phyloP scores from a whole-genome alignment of 1,139 yeast genomes.

The Candida tetrigidarum region DNA sequence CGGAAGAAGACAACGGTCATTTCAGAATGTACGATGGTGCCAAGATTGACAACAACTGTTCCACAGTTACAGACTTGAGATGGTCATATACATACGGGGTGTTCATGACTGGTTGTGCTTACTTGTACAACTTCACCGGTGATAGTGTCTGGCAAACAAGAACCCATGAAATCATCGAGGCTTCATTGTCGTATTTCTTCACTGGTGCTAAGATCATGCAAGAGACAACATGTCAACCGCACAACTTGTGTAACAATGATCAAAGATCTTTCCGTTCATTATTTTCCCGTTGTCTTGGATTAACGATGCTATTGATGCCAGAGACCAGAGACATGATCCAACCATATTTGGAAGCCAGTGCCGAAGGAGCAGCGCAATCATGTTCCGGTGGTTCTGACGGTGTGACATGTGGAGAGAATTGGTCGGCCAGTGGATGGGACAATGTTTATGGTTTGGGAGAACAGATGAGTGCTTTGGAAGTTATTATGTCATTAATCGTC shows the following conservation, averaged over 20 bases:
- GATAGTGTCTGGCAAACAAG: slow-evolving; percentile 61
- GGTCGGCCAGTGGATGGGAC: slow-evolving; percentile 65
- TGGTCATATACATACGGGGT: slow-evolving; percentile 89
- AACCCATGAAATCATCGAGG: slow-evolving; percentile 51
- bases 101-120: slow-evolving; percentile 72
- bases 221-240: slow-evolving; percentile 66
- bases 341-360: slow-evolving; percentile 52
- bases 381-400: slow-evolving; percentile 78
- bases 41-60: slow-evolving; percentile 58
- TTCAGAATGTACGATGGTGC: slow-evolving; percentile 74
- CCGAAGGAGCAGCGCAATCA: slow-evolving; percentile 69
- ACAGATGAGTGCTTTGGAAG: slow-evolving; percentile 76
- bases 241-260: slow-evolving; percentile 66
- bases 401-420: slow-evolving; percentile 75
- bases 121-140: slow-evolving; percentile 66
- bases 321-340: slow-evolving; percentile 44
- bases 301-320: slow-evolving; percentile 62
- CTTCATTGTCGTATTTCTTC: slow-evolving; percentile 51
- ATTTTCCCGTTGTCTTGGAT: slow-evolving; percentile 67
- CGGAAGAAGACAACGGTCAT: slow-evolving; percentile 36
- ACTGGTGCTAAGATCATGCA: slow-evolving; percentile 50
- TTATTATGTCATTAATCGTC: slow-evolving; percentile 45
- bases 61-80: slow-evolving; percentile 52
- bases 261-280: slow-evolving; percentile 80
- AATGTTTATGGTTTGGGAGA: slow-evolving; percentile 76